Conservation (phyloP, 805 yeast genomes). For the Cephaloascus albidus region DNA sequence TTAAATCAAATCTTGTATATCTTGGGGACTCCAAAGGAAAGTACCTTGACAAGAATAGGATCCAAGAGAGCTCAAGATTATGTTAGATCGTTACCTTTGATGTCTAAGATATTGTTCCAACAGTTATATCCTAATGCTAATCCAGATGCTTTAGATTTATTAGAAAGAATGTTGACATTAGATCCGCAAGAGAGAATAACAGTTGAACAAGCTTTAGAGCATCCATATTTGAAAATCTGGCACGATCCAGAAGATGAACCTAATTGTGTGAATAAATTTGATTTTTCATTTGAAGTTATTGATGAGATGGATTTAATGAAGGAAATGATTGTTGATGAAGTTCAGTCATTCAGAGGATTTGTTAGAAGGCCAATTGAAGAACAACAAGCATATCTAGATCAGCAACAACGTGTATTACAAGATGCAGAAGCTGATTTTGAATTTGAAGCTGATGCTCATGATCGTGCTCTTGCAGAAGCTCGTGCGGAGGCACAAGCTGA, state of each 20-base stretch:
- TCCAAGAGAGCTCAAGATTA: slow-evolving; percentile 87
- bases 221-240: slow-evolving; percentile 84
- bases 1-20: slow-evolving; percentile 78
- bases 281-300: slow-evolving; percentile 78
- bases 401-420: slow-evolving; percentile 9
- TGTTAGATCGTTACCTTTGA: slow-evolving; percentile 76
- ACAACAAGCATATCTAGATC: slow-evolving; percentile 25
- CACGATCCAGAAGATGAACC: slow-evolving; percentile 93
- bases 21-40: slow-evolving; percentile 80
- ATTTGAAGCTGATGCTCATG: slow-evolving; percentile 3
- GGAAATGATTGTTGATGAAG: slow-evolving; percentile 73
- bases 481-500: slow-evolving; percentile 6
- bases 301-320: slow-evolving; percentile 73
- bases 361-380: slow-evolving; percentile 69
- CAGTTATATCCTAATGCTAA: slow-evolving; percentile 77
- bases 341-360: slow-evolving; percentile 64
- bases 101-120: slow-evolving; percentile 68
- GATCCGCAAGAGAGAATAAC: slow-evolving; percentile 81
- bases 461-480: slow-evolving; percentile 3
- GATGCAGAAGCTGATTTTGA: not conserved
- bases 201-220: slow-evolving; percentile 81
- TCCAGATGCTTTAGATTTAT: slow-evolving; percentile 75
- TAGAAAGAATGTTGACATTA: slow-evolving; percentile 72
- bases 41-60: slow-evolving; percentile 42
- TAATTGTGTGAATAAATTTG: slow-evolving; percentile 70